Percentiles rank a stretch among this genome's conserved stretches.
Conservation (phyloP, 345 rosid genomes). For the Sisymbrium altissimum region DNA sequence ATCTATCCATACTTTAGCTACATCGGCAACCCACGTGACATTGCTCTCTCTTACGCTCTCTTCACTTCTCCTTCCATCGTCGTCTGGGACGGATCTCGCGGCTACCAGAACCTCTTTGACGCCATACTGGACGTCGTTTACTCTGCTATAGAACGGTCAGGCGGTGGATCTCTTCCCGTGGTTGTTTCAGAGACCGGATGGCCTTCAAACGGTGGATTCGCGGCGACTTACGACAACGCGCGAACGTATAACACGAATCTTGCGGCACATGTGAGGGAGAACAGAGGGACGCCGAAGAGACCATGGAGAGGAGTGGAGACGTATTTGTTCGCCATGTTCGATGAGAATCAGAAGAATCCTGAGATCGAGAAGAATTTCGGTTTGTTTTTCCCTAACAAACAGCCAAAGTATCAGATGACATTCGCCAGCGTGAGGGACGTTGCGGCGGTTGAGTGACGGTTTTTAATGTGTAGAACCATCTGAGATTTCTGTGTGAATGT, state of each 20-base stretch:
- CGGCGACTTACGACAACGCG: conserved; percentile 24
- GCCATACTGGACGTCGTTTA: conserved; percentile 23
- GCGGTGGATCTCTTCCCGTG: conserved; percentile 23
- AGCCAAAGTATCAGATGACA: not conserved
- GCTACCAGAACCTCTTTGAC: conserved; percentile 37
- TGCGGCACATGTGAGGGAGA: conserved; percentile 24
- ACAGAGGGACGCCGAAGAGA: conserved; percentile 35
- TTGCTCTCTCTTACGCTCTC: conserved; percentile 43
- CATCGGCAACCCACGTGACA: not conserved
- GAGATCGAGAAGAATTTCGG: conserved; percentile 35
- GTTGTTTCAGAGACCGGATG: conserved; percentile 38
- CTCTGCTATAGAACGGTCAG: conserved; percentile 26
- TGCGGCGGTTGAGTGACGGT: conserved; percentile 4
- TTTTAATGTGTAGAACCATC: not conserved
- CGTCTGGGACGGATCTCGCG: conserved; percentile 36
- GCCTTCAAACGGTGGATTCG: conserved; percentile 34
- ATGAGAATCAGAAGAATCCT: conserved; percentile 37
- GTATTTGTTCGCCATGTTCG: conserved; percentile 36
- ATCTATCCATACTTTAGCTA: conserved; percentile 43
- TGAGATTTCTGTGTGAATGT: not conserved
- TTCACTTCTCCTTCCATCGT: conserved; percentile 32
- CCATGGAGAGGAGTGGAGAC: conserved; percentile 34
- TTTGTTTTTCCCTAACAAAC: conserved; percentile 34
- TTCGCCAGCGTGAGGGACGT: conserved; percentile 20
- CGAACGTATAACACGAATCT: conserved; percentile 26